A percentile compares a stretch with the other conserved stretches of the same genome.
Evolutionary conservation across 2,329 filamentous ascomycete species (phyloP).

Genomic region (Pseudocercospora crystallina): DNA sequence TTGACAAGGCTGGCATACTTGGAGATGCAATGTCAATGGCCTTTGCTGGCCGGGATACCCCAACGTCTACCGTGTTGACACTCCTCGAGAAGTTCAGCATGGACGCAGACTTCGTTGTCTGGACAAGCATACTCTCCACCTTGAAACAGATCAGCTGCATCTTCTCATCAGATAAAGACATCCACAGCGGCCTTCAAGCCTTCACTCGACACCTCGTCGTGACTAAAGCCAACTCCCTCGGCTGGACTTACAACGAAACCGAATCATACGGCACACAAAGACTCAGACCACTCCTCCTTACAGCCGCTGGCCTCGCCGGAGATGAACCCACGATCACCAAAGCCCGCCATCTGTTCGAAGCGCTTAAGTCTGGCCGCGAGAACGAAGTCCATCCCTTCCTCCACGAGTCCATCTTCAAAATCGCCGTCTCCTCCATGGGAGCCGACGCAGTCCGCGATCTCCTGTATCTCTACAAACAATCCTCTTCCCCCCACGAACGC

Average conservation of each 20-base stretch:
- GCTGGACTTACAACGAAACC: background rate
- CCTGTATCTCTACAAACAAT: background rate
- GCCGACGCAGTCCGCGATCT: background rate
- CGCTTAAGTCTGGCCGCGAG: background rate
- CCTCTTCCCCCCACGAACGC: background rate
- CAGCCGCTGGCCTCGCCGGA: constrained; percentile 1
- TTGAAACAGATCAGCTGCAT: background rate
- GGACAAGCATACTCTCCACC: background rate
- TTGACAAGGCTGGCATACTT: constrained; percentile 93
- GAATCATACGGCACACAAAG: background rate
- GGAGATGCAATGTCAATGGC: constrained; percentile 83
- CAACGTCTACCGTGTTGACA: too few species aligned
- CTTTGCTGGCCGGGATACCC: constrained; percentile 72
- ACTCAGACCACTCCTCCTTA: constrained; percentile 1
- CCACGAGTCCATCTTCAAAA: background rate
- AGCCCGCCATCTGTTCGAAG: background rate
- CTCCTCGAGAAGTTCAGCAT: background rate
- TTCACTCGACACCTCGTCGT: background rate
- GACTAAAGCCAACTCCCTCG: background rate
- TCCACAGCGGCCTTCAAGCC: background rate
- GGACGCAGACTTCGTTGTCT: background rate
- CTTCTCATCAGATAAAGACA: background rate
- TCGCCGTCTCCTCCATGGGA: background rate
- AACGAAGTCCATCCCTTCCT: constrained; percentile 1
- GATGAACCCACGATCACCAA: background rate